A percentile compares a stretch with the other conserved stretches of the same genome.
Conservation (phyloP, 306 rosid genomes). For the Medicago lupulina region DNA sequence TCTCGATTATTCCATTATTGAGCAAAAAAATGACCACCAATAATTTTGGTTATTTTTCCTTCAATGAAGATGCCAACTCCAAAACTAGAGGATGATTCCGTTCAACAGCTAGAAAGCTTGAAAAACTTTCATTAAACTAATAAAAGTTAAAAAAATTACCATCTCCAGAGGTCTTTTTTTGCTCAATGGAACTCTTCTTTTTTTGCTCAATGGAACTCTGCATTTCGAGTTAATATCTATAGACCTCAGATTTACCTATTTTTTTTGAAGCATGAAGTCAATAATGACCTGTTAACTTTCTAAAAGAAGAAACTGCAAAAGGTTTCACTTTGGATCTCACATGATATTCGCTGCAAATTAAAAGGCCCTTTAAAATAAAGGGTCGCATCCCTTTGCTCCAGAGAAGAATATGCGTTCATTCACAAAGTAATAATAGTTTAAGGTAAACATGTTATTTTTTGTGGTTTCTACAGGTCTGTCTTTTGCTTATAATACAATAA, state of each 20-base stretch:
- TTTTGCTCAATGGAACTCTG: slow-evolving; percentile 1
- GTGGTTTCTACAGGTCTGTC: slow-evolving; percentile 36
- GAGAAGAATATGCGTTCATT: slow-evolving; percentile 30
- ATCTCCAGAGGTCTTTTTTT: background rate
- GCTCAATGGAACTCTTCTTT: background rate
- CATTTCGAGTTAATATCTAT: background rate
- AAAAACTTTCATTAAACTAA: slow-evolving; percentile 2
- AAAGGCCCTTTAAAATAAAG: background rate
- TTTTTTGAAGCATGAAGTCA: background rate
- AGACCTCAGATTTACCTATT: background rate
- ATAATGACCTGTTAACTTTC: slow-evolving; percentile 6
- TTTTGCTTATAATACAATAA: slow-evolving; percentile 43
- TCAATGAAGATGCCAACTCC: slow-evolving; percentile 23
- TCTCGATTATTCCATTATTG: background rate
- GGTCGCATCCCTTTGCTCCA: background rate
- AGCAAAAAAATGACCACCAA: background rate
- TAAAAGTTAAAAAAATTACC: background rate
- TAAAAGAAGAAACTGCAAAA: slow-evolving; percentile 12
- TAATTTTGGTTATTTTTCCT: background rate
- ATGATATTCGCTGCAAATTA: background rate
- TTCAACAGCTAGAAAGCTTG: slow-evolving; percentile 31
- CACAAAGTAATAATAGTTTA: slow-evolving; percentile 37
- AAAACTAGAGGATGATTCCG: slow-evolving; percentile 11
- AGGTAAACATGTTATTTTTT: slow-evolving; percentile 30
- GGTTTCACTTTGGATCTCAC: slow-evolving; percentile 15